phyloP scores from a whole-genome alignment of 2,329 filamentous ascomycete species.

The Zymoseptoria tritici region DNA sequence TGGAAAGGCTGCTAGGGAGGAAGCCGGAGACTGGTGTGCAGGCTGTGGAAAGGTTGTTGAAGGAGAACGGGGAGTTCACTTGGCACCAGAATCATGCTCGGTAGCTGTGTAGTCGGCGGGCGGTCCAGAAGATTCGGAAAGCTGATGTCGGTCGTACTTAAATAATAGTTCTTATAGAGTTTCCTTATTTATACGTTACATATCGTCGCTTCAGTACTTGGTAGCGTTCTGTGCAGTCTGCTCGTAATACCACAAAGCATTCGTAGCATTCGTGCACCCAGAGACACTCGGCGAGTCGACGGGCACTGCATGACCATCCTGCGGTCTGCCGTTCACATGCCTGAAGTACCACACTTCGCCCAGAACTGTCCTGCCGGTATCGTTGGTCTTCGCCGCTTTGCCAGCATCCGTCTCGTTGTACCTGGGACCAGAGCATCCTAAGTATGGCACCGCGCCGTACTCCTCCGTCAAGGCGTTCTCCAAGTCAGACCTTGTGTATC shows the following conservation, averaged over 20 bases:
- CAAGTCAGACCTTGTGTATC: constrained; percentile 48
- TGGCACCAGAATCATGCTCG: constrained; percentile 41
- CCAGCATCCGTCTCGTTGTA: constrained; percentile 56
- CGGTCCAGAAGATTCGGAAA: not conserved
- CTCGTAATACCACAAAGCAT: constrained; percentile 50
- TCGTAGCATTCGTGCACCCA: constrained; percentile 49
- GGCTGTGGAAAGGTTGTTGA: constrained; percentile 12
- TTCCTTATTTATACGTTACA: not conserved
- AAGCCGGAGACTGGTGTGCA: constrained; percentile 19
- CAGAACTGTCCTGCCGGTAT: constrained; percentile 51
- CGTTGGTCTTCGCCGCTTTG: constrained; percentile 38
- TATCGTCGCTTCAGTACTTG: not conserved
- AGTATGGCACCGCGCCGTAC: constrained; percentile 51
- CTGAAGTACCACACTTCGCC: constrained; percentile 62
- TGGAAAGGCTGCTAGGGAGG: constrained; percentile 20
- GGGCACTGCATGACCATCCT: constrained; percentile 43
- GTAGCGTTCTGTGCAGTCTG: constrained; percentile 28
- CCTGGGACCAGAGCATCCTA: constrained; percentile 54
- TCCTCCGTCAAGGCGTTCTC: constrained; percentile 43
- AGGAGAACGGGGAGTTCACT: constrained; percentile 31
- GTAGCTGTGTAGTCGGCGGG: no score
- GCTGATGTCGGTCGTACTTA: not conserved
- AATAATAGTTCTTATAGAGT: not conserved
- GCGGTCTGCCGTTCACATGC: constrained; percentile 52
- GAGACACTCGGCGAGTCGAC: constrained; percentile 44